Percentiles rank a stretch among this genome's conserved stretches.
These are phyloP conservation scores for Coemansia sp. DNA, from an alignment of 192 early-diverging fungal genomes.

Conservation along the genomic window DNA sequence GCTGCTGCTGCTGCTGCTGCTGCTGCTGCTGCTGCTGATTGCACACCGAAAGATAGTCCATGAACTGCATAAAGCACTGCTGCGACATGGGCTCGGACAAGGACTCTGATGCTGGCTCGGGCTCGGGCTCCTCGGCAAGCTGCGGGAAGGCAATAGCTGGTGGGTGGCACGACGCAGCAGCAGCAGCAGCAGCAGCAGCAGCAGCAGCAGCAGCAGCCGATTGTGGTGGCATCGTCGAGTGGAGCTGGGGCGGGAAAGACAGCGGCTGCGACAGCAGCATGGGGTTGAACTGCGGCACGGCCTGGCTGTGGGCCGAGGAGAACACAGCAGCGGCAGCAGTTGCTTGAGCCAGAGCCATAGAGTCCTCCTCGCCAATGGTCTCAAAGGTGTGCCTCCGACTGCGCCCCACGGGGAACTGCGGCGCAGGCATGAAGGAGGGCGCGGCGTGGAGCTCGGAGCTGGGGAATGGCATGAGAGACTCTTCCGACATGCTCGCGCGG, in stretches of 20 bases:
- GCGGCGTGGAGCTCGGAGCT: background rate
- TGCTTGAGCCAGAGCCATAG: constrained; percentile 23
- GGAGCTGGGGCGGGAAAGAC: constrained; percentile 38
- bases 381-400: constrained; percentile 43
- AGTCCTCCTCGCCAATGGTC: constrained; percentile 46
- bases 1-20: no score
- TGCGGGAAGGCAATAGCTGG: constrained; percentile 38
- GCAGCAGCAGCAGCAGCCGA: background rate
- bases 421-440: background rate
- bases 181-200: background rate
- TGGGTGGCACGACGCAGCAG: background rate
- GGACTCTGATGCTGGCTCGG: background rate
- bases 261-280: constrained; percentile 46
- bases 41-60: constrained; percentile 47
- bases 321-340: background rate
- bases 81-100: constrained; percentile 24
- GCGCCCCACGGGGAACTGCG: constrained; percentile 9
- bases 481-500: constrained; percentile 23
- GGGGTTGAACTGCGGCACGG: constrained; percentile 31
- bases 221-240: background rate
- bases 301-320: constrained; percentile 7
- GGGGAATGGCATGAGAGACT: constrained; percentile 25
- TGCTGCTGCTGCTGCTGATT: constrained; percentile 23
- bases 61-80: constrained; percentile 52
- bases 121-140: constrained; percentile 31